Conservation (phyloP, 345 rosid species). For the Citrus australasica region DNA sequence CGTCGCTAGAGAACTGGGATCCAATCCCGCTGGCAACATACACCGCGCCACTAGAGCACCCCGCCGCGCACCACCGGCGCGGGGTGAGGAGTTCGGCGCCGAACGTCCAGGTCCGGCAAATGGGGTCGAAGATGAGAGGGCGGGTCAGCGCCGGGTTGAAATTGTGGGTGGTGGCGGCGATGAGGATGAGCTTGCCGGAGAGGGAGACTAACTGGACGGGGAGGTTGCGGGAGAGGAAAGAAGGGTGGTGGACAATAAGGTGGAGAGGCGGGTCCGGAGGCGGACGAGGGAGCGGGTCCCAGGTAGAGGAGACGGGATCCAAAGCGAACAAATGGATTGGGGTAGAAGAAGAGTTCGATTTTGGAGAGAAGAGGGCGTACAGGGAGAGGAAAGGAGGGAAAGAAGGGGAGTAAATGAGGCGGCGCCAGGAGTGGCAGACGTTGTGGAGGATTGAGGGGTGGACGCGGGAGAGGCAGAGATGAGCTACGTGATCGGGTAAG, state of each 20-base stretch:
- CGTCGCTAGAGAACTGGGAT: slow-evolving; percentile 42
- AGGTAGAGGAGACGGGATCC: slow-evolving; percentile 39
- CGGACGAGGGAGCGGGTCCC: slow-evolving; percentile 44
- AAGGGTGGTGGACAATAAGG: slow-evolving; percentile 41
- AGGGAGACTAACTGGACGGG: slow-evolving; percentile 45
- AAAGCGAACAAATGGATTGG: slow-evolving; percentile 30
- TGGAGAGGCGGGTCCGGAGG: slow-evolving; percentile 35
- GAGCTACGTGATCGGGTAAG: slow-evolving; percentile 45
- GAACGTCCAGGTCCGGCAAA: slow-evolving; percentile 23
- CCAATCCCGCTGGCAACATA: slow-evolving; percentile 43
- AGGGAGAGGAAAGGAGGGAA: slow-evolving; percentile 49
- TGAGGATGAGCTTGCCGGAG: slow-evolving; percentile 33
- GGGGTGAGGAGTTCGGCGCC: slow-evolving; percentile 40
- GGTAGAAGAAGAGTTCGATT: slow-evolving; percentile 12
- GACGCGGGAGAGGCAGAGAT: slow-evolving; percentile 40
- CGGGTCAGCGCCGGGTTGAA: slow-evolving; percentile 38
- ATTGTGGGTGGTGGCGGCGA: slow-evolving; percentile 41
- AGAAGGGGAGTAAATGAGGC: slow-evolving; percentile 42
- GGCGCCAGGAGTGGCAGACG: slow-evolving; percentile 55
- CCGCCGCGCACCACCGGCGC: slow-evolving; percentile 58
- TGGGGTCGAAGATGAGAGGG: slow-evolving; percentile 45
- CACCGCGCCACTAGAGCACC: slow-evolving; percentile 12
- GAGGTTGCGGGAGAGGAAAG: slow-evolving; percentile 40
- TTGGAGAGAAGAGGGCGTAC: slow-evolving; percentile 37
- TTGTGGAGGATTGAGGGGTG: slow-evolving; percentile 38